Evolutionary conservation across 2,329 filamentous ascomycete species (phyloP).

Genomic region (Botrytis aclada): DNA sequence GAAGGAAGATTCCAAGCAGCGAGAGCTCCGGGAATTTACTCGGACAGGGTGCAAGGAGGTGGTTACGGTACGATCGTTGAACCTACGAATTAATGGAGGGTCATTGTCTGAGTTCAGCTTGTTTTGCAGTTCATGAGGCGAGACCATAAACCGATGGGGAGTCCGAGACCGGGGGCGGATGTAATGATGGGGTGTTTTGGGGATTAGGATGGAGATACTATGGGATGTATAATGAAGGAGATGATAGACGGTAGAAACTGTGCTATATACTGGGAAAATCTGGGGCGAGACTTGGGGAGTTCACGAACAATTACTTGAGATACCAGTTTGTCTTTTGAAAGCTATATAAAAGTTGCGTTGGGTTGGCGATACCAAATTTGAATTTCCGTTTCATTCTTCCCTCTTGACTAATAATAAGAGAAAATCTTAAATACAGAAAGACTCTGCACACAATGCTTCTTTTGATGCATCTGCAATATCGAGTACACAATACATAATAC

Average conservation of each 20-base stretch:
- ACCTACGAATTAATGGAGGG: conserved; percentile 20
- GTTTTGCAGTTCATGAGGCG: conserved; percentile 15
- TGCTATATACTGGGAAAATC: neutral
- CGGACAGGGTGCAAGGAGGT: conserved; percentile 69
- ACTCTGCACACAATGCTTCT: neutral
- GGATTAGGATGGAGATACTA: neutral
- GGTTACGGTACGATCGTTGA: conserved; percentile 52
- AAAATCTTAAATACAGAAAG: neutral
- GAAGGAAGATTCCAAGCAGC: conserved; percentile 53
- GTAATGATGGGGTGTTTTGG: neutral
- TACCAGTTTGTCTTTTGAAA: conserved; percentile 1
- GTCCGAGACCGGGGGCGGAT: neutral
- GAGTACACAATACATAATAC: neutral
- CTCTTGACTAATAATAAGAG: neutral
- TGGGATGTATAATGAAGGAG: neutral
- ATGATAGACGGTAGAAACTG: neutral
- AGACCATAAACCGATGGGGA: neutral
- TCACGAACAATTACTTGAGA: neutral
- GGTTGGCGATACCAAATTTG: neutral
- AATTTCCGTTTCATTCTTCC: neutral
- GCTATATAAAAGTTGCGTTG: neutral
- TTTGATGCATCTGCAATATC: neutral
- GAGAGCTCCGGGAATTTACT: conserved; percentile 68
- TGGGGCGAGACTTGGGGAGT: neutral
- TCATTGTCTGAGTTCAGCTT: conserved; percentile 13